phyloP scores from a whole-genome alignment of 1,284 basidiomycete species.

The Ceratobasidium sp. region DNA sequence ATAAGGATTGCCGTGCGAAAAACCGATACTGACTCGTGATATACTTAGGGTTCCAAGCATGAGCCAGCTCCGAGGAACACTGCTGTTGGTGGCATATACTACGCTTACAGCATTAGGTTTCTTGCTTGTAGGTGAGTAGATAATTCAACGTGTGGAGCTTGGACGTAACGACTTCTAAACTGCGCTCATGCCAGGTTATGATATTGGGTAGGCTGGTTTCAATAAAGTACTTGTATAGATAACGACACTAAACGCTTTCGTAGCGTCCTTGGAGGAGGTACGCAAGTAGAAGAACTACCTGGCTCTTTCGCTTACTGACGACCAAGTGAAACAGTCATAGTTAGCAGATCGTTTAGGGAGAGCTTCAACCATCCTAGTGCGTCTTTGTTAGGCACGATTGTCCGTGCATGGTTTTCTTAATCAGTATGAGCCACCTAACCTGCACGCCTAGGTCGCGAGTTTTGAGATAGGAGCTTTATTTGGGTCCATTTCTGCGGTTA shows the following conservation, averaged over 20 bases:
- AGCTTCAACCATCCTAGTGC: constrained; percentile 28
- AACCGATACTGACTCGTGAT: no score
- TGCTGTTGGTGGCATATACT: background rate
- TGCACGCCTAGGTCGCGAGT: constrained; percentile 8
- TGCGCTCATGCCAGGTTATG: background rate
- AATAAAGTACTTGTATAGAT: background rate
- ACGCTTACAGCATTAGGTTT: constrained; percentile 7
- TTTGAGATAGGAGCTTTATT: constrained; percentile 24
- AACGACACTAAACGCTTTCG: background rate
- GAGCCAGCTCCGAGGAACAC: background rate
- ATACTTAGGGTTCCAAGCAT: background rate
- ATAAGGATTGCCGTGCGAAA: no score
- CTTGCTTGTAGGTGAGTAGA: constrained; percentile 2
- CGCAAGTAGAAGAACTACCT: background rate
- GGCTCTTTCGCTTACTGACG: background rate
- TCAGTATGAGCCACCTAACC: background rate
- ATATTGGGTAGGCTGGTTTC: background rate
- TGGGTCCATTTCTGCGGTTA: background rate
- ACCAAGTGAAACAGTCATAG: background rate
- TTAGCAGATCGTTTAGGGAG: constrained; percentile 24
- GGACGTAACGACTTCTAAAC: background rate
- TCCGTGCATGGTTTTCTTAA: background rate
- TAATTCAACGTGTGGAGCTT: background rate
- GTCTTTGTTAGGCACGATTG: constrained; percentile 7
- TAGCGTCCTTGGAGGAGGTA: constrained; percentile 19